Conservation (phyloP, 192 early-diverging fungal genomes). For the Entomortierella parvispora region DNA sequence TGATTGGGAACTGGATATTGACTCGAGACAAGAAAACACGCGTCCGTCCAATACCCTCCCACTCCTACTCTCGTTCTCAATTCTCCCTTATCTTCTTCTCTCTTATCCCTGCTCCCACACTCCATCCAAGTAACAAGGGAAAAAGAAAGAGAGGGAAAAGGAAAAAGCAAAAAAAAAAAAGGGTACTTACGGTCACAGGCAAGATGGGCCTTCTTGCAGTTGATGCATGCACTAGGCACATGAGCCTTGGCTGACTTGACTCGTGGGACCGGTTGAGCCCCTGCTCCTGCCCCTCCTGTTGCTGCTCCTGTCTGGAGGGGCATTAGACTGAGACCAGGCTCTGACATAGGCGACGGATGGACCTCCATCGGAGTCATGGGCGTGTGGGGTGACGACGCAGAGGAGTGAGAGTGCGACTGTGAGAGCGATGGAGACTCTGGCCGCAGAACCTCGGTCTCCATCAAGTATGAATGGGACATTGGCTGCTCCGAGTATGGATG, state of each 20-base stretch:
- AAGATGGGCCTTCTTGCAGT: slow-evolving; percentile 89
- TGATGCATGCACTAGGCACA: slow-evolving; percentile 88
- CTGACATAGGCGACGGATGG: background rate
- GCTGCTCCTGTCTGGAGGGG: slow-evolving; percentile 8
- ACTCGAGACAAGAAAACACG: too few species aligned
- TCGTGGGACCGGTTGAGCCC: slow-evolving; percentile 21
- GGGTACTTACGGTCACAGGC: slow-evolving; percentile 82
- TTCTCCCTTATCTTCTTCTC: too few species aligned
- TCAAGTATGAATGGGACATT: slow-evolving; percentile 42
- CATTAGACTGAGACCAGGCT: background rate
- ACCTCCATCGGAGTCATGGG: background rate
- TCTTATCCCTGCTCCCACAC: too few species aligned
- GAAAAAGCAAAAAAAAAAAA: background rate
- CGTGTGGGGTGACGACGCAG: slow-evolving; percentile 1
- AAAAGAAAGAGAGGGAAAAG: too few species aligned
- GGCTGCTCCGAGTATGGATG: background rate
- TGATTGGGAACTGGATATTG: too few species aligned
- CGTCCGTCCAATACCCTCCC: too few species aligned
- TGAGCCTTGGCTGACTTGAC: slow-evolving; percentile 69
- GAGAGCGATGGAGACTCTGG: slow-evolving; percentile 30
- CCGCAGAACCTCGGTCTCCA: slow-evolving; percentile 41
- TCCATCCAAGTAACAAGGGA: too few species aligned
- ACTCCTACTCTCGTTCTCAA: too few species aligned
- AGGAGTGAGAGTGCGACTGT: slow-evolving; percentile 7
- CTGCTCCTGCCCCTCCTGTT: too few species aligned